Conservation (phyloP, 2,329 filamentous ascomycete species). For the Fusarium transvaalense region DNA sequence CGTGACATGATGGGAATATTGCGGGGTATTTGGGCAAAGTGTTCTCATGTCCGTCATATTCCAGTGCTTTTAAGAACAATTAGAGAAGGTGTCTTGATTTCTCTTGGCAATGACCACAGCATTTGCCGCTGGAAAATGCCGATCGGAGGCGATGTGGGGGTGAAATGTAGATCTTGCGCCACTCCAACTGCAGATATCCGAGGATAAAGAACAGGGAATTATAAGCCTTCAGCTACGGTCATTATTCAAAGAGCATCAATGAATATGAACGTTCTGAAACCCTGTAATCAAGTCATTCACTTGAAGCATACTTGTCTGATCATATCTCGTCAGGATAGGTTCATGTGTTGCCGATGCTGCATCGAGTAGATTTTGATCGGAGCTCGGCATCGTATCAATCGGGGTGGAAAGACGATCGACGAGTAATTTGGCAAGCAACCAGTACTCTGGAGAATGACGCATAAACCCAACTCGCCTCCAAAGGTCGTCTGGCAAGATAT, state of each 20-base stretch:
- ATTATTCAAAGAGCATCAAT: fast-evolving
- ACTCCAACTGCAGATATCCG: background rate
- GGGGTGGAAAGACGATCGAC: conserved; percentile 1
- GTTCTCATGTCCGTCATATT: too few relatives aligned
- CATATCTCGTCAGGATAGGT: conserved; percentile 1
- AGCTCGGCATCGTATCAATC: background rate
- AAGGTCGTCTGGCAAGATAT: background rate
- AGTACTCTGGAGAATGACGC: conserved; percentile 6
- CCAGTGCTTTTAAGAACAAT: background rate
- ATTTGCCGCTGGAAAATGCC: conserved; percentile 18
- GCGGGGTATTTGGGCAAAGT: too few relatives aligned
- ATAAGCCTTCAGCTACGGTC: background rate
- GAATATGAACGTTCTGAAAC: conserved; percentile 18
- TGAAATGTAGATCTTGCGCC: background rate
- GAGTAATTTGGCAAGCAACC: background rate
- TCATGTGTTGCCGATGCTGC: background rate
- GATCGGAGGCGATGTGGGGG: conserved; percentile 23
- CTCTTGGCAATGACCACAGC: background rate
- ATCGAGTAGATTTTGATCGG: background rate
- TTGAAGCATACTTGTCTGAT: conserved; percentile 20
- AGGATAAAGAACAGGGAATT: background rate
- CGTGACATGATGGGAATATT: background rate
- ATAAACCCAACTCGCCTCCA: conserved; percentile 7
- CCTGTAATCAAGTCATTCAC: conserved; percentile 10
- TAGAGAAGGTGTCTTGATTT: background rate